Base-by-base conservation (phyloP, 345 rosid genomes). In the Boechera stricta region DNA sequence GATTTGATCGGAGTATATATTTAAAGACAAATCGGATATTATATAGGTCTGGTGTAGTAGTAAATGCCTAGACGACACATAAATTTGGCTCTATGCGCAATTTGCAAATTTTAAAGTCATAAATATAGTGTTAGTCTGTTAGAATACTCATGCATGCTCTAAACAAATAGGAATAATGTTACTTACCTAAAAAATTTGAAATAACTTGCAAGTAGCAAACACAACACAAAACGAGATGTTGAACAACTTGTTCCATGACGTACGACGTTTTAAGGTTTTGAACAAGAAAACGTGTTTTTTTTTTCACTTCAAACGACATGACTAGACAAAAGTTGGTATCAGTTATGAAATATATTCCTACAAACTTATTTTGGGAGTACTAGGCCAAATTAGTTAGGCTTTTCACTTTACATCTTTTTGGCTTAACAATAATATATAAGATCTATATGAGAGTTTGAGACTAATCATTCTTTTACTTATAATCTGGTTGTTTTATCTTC, bases 181-280 rank as follows among this genome's bases (percentile, higher is more conserved):
- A 63, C 16, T 7, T 12, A 63, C 35, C 33, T 63, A 4, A 12
- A 11, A n/a, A 47, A 42, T 5, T 28, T 28, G 6, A 42, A 44
- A 4, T 28, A 66, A 49, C 44, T 48, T 66, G 16, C 58, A 49
- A 49, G 71, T 49, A 67, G 58, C 45, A 48, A 66, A 48, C 10
- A 48, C 47, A 67, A 67, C 47, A 21, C 33, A 51, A 51, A 67
- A 51, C 45, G 47, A 51, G 48, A 18, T 51, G 18, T 21, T 61
- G 49, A 29, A 51, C 76, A 72, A 72, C 68, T 72, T 61, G 76
- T 49, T 72, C 60, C 68, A 26, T 36, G 28, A 61, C 49, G 49
- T 59, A 35, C 59, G 16, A 60, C 60, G 21, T 72, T 72, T 51
- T 61, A 36, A 24, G 59, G 67, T 60, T 60, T 5, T 59, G 24